Percentiles rank a stretch among this genome's conserved stretches.
Evolutionary conservation across 805 yeast genomes (phyloP).

Genomic region (Yamadazyma akitaensis): DNA sequence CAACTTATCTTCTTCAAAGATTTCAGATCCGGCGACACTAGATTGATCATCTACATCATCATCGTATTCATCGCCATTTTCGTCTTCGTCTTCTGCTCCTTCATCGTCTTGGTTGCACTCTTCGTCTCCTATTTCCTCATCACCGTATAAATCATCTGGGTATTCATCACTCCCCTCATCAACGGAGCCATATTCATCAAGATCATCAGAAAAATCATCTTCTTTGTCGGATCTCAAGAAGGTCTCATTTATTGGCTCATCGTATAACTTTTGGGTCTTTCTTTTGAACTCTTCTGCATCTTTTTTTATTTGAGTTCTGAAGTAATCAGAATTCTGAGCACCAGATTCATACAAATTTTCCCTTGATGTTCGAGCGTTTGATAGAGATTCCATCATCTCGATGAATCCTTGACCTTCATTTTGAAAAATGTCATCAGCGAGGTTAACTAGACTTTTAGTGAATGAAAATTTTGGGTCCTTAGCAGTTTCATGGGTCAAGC

Average conservation of each 20-base stretch:
- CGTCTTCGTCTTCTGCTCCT: slow-evolving; percentile 29
- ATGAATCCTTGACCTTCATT: slow-evolving; percentile 77
- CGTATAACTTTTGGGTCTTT: slow-evolving; percentile 1
- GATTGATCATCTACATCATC: slow-evolving; percentile 42
- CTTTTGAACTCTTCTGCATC: slow-evolving; percentile 10
- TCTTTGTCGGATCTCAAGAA: slow-evolving; percentile 1
- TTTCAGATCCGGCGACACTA: slow-evolving; percentile 33
- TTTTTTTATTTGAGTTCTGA: slow-evolving; percentile 1
- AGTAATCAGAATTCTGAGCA: neutral
- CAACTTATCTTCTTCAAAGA: slow-evolving; percentile 56
- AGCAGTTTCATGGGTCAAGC: neutral
- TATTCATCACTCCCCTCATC: slow-evolving; percentile 10
- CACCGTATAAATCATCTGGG: slow-evolving; percentile 17
- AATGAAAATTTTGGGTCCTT: slow-evolving; percentile 1
- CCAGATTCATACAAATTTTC: slow-evolving; percentile 17
- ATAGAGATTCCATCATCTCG: slow-evolving; percentile 74
- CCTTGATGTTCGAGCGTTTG: slow-evolving; percentile 44
- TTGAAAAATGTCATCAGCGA: slow-evolving; percentile 77
- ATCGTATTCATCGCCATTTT: slow-evolving; percentile 36
- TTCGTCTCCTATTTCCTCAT: neutral
- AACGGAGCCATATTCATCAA: slow-evolving; percentile 1
- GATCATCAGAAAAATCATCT: slow-evolving; percentile 2
- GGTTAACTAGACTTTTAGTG: slow-evolving; percentile 16
- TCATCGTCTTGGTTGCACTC: slow-evolving; percentile 1
- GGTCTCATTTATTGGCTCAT: neutral